Percentiles rank a stretch among this genome's conserved stretches.
Evolutionary conservation across 768 basidiomycete species (phyloP).

Genomic region (Amanita pallidorosea): DNA sequence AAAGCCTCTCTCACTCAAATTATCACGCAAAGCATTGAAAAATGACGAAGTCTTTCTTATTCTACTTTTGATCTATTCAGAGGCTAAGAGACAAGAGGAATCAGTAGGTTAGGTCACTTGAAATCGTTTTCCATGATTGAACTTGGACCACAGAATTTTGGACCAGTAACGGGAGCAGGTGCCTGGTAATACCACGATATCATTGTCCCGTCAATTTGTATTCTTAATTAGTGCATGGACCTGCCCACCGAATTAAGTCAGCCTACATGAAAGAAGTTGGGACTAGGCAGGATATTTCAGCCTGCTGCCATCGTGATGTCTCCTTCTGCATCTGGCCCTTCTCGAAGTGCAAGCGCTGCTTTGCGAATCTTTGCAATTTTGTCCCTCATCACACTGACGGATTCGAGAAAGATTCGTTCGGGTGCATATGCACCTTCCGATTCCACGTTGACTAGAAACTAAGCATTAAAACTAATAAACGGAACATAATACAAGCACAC

Average conservation of each 20-base stretch:
- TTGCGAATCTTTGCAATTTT: conserved; percentile 56
- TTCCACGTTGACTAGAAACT: conserved; percentile 67
- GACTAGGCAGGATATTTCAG: not conserved
- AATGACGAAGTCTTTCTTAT: conserved; percentile 31
- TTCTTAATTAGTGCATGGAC: not conserved
- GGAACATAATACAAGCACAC: conserved; percentile 14
- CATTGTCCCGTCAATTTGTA: not conserved
- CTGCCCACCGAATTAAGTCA: not conserved
- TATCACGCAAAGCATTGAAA: conserved; percentile 27
- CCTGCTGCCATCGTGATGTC: conserved; percentile 44
- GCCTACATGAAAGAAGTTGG: no score
- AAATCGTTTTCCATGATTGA: not conserved
- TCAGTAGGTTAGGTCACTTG: conserved; percentile 16
- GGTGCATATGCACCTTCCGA: conserved; percentile 86
- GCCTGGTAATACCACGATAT: not conserved
- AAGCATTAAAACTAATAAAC: not conserved
- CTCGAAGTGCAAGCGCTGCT: conserved; percentile 49
- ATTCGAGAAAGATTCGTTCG: conserved; percentile 70
- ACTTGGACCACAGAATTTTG: not conserved
- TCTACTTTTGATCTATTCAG: conserved; percentile 27
- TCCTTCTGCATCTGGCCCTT: conserved; percentile 13
- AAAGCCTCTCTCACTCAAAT: conserved; percentile 26
- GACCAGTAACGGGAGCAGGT: not conserved
- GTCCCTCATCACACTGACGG: conserved; percentile 69
- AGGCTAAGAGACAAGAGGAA: conserved; percentile 26